Base-by-base conservation (phyloP, 2,329 filamentous ascomycete genomes). In the Hirsutella thompsonii region DNA sequence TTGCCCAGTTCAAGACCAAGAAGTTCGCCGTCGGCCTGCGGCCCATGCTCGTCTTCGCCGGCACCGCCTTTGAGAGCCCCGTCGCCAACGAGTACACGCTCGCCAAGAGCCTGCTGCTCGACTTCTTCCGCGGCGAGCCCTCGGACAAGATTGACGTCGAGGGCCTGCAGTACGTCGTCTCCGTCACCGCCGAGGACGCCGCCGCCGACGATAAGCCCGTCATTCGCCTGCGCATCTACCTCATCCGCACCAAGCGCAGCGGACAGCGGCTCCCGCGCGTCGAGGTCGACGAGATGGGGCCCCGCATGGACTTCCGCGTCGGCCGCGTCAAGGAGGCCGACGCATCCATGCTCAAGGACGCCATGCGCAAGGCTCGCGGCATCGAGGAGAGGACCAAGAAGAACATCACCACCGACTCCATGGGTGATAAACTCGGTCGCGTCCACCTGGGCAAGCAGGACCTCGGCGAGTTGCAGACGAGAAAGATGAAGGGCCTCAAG, bases 401-500 rank as follows among this genome's bases (percentile, higher is more conserved):
- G 82, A 98, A 98, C 63, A 82, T 98, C 52, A 76, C 79, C 41
- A 93, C 84, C 43, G 89, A 96, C 60, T 64, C 80, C 35, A 87
- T 98, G 67, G 92, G 92, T 59, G 92, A 98, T 65, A 96, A 96
- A 80, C 73, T 96, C 48, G 92, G 90, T 47, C 81, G 88, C 52
- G 83, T 98, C 47, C 92, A 98, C 61, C 64, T 94, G 45, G 87
- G 84, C 55, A 87, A 82, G 68, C 88, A 95, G 65, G 88, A 98
- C 65, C 73, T 98, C 44, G 72, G 70, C 56, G 76, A 83, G 53
- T 63, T 98, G 62, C 92, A 98, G 70, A 93, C 89, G 40, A 81
- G 92, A 57, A 98, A 98, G 78, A 96, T 98, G 89, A 98, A 98
- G 79, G 92, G 89, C 50, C 64, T 98, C 51, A 98, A 96, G 76